These are phyloP conservation scores for Phyllosticta ampelicida DNA, from an alignment of 2,329 filamentous ascomycete genomes.

Conservation along the genomic window DNA sequence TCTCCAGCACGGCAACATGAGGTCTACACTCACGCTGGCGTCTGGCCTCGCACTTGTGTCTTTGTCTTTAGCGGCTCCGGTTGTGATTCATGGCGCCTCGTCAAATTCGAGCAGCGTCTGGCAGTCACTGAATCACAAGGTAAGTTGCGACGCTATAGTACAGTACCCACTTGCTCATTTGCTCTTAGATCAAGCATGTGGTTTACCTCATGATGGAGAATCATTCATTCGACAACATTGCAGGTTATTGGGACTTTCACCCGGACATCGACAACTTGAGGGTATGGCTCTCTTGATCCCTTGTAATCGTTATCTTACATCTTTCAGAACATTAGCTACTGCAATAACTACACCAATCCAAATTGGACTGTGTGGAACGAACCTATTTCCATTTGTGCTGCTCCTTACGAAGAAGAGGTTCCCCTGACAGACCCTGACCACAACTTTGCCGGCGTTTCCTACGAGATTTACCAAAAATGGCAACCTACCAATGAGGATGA, in stretches of 20 bases:
- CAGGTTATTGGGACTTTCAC: conserved; percentile 28
- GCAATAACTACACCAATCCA: conserved; percentile 30
- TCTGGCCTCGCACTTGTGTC: neutral
- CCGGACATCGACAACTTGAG: conserved; percentile 27
- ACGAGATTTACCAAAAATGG: conserved; percentile 31
- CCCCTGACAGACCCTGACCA: conserved; percentile 28
- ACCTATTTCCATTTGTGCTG: conserved; percentile 26
- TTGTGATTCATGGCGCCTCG: neutral
- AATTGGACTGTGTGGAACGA: conserved; percentile 24
- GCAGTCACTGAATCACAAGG: neutral
- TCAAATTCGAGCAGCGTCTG: neutral
- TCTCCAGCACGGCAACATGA: neutral
- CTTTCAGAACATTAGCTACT: conserved; percentile 17
- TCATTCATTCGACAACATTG: conserved; percentile 32
- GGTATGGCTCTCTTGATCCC: neutral
- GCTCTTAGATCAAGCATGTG: neutral
- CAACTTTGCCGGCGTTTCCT: conserved; percentile 17
- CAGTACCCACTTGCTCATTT: neutral
- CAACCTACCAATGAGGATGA: conserved; percentile 24
- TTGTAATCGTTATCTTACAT: neutral
- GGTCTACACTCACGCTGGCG: neutral
- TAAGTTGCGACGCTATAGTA: neutral
- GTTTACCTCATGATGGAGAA: conserved; percentile 16
- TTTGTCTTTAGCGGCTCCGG: neutral
- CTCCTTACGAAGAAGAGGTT: conserved; percentile 26